Percentiles rank a stretch among this genome's conserved stretches.
Evolutionary conservation across 1,284 basidiomycete species (phyloP).

Genomic region (Pisolithus thermaeus): DNA sequence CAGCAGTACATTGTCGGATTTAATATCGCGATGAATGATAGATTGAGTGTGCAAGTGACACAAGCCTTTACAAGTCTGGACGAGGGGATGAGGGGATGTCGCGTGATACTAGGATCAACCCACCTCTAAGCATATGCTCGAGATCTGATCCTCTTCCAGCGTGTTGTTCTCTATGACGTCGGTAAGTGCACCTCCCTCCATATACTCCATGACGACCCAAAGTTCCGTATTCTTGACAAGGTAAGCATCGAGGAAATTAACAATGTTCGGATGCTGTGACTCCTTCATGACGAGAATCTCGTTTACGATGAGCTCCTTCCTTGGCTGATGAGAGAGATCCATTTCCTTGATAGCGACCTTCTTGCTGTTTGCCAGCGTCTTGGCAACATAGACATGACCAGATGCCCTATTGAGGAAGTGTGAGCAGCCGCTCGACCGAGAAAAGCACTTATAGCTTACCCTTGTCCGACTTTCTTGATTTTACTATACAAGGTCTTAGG

Average conservation of each 20-base stretch:
- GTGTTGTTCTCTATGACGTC: slow-evolving; percentile 99
- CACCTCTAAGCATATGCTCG: slow-evolving; percentile 89
- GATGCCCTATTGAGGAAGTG: slow-evolving; percentile 66
- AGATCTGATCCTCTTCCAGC: slow-evolving; percentile 94
- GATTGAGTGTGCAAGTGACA: slow-evolving; percentile 90
- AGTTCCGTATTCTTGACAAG: slow-evolving; percentile 87
- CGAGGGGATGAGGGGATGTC: neutral
- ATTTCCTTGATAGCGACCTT: slow-evolving; percentile 99
- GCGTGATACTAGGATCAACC: slow-evolving; percentile 23
- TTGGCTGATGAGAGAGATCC: slow-evolving; percentile 93
- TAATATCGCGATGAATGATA: slow-evolving; percentile 99
- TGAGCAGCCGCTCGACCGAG: slow-evolving; percentile 5
- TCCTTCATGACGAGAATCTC: slow-evolving; percentile 99
- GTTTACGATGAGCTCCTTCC: slow-evolving; percentile 98
- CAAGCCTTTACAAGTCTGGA: slow-evolving; percentile 90
- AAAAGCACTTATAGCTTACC: slow-evolving; percentile 41
- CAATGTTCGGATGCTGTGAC: slow-evolving; percentile 97
- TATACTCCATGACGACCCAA: slow-evolving; percentile 99
- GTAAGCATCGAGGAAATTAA: slow-evolving; percentile 95
- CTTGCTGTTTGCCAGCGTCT: slow-evolving; percentile 79
- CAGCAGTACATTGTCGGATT: slow-evolving; percentile 94
- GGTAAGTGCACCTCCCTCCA: slow-evolving; percentile 97
- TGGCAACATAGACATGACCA: slow-evolving; percentile 98
- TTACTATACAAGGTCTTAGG: slow-evolving; percentile 91
- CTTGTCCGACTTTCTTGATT: slow-evolving; percentile 98